Conservation (phyloP, 208 protist species). For the Borovskyia barvae region DNA sequence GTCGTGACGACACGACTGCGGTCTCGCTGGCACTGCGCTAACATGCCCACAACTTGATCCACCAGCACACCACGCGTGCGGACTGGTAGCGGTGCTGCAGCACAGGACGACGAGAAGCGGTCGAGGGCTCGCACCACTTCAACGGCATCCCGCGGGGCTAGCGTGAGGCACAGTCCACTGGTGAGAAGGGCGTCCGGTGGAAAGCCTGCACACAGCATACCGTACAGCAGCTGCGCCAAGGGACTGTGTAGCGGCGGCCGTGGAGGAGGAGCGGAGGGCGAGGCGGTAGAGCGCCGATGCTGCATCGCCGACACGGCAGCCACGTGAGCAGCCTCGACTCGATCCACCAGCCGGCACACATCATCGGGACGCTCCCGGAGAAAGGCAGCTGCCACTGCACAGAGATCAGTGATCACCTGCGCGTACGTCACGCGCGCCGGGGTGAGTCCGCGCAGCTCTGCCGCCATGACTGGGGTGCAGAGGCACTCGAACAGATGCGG, state of each 20-base stretch:
- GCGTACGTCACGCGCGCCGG: slow-evolving; percentile 18
- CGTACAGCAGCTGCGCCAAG: slow-evolving; percentile 35
- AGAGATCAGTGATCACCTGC: slow-evolving; percentile 31
- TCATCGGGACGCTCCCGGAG: neutral
- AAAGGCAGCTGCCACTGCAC: slow-evolving; percentile 18
- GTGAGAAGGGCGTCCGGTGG: slow-evolving; percentile 43
- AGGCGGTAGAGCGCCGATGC: neutral
- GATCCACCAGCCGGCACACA: slow-evolving; percentile 8
- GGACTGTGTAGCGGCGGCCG: slow-evolving; percentile 31
- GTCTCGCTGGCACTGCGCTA: slow-evolving; percentile 12
- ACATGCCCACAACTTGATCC: slow-evolving; percentile 8
- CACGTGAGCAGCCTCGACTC: slow-evolving; percentile 11
- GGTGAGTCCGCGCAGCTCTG: slow-evolving; percentile 16
- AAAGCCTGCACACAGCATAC: slow-evolving; percentile 63
- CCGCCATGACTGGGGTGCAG: slow-evolving; percentile 10
- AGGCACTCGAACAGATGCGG: slow-evolving; percentile 5
- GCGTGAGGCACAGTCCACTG: slow-evolving; percentile 56
- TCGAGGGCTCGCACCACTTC: slow-evolving; percentile 36
- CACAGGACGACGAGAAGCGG: slow-evolving; percentile 47
- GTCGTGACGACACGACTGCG: slow-evolving; percentile 8
- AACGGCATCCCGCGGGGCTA: slow-evolving; percentile 41
- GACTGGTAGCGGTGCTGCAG: slow-evolving; percentile 35
- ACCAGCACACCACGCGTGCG: slow-evolving; percentile 32
- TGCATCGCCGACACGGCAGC: neutral
- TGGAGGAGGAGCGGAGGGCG: slow-evolving; percentile 1